Conservation (phyloP, 148 eudicot genomes). For the Rhododendron simsii region DNA sequence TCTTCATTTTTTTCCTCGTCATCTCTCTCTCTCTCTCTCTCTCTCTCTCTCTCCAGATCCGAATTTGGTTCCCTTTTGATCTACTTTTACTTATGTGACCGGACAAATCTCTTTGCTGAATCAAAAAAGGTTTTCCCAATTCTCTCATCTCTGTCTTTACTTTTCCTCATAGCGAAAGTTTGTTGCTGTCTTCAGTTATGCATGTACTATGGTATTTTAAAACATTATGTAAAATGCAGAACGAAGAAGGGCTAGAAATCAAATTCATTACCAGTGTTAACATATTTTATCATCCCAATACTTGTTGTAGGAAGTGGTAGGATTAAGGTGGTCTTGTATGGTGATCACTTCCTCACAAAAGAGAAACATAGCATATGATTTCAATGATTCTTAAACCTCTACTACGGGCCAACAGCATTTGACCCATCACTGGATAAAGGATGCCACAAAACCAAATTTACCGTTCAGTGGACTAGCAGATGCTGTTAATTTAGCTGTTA, state of each 20-base stretch:
- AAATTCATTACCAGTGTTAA: not conserved
- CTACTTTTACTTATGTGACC: conserved; percentile 84
- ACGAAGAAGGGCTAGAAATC: not conserved
- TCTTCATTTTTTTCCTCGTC: not conserved
- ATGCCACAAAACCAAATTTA: not conserved
- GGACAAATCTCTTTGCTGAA: conserved; percentile 71
- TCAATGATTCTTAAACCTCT: not conserved
- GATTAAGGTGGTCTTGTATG: not conserved
- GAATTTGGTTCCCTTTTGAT: conserved; percentile 71
- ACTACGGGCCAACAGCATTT: not conserved
- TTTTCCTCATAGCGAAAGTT: not conserved
- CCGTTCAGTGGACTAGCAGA: not conserved
- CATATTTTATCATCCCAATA: not conserved
- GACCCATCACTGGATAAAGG: not conserved
- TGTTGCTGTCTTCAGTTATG: not conserved
- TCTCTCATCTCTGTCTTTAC: not conserved
- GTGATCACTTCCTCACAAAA: not conserved
- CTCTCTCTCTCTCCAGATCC: conserved; percentile 39
- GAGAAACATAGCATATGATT: not conserved
- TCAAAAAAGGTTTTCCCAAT: conserved; percentile 58
- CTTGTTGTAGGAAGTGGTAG: not conserved
- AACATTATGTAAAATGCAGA: not conserved
- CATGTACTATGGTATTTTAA: not conserved
- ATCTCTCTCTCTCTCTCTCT: conserved; percentile 9
- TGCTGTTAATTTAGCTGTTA: conserved; percentile 2